Conservation (phyloP, 2,329 filamentous ascomycete genomes). For the Cladorrhinum sp. region DNA sequence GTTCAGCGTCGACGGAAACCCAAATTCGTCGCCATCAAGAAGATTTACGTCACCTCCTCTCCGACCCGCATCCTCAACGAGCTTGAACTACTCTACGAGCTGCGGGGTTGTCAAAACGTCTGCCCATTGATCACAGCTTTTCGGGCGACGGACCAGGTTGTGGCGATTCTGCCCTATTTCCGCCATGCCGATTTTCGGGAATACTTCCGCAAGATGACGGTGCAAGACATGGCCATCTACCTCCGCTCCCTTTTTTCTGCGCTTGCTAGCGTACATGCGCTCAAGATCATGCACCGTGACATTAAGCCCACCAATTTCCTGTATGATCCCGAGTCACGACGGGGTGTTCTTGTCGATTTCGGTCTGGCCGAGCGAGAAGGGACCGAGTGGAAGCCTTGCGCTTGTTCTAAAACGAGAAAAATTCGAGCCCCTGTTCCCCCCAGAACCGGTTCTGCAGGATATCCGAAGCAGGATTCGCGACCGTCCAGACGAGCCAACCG, state of each 20-base stretch:
- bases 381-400: conserved; percentile 72
- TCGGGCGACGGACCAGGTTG: conserved; percentile 86
- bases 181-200: conserved; percentile 91
- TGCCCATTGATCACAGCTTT: conserved; percentile 98
- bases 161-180: conserved; percentile 93
- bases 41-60: conserved; percentile 98
- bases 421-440: conserved; percentile 62
- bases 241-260: conserved; percentile 85
- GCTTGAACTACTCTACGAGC: conserved; percentile 85
- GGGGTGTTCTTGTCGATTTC: conserved; percentile 96
- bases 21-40: conserved; percentile 94
- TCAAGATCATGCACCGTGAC: conserved; percentile 86
- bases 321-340: conserved; percentile 75
- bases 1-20: conserved; percentile 46
- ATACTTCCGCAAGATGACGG: conserved; percentile 88
- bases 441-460: conserved; percentile 56
- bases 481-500: conserved; percentile 88
- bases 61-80: conserved; percentile 93
- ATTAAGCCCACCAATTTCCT: conserved; percentile 98
- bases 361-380: conserved; percentile 87
- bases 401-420: conserved; percentile 67
- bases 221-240: conserved; percentile 84
- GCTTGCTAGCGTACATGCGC: conserved; percentile 75
- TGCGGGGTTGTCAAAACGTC: conserved; percentile 77
- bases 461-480: conserved; percentile 85